Conservation (phyloP, 306 rosid genomes). For the Vigna unguiculata region DNA sequence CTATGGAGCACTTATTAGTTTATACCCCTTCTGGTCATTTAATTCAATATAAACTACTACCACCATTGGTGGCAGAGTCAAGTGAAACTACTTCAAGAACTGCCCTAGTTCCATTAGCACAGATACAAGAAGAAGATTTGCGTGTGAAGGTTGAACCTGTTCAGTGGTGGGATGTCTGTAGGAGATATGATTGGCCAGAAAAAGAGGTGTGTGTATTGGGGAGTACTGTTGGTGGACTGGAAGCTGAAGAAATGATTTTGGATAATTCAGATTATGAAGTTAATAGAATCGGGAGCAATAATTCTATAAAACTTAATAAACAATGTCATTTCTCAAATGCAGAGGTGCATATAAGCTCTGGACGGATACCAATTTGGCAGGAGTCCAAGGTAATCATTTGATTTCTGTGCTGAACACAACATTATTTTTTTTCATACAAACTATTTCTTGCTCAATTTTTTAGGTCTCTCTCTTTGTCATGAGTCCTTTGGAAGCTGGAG, state of each 20-base stretch:
- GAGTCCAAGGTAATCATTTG: constrained; percentile 71
- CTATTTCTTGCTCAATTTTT: constrained; percentile 34
- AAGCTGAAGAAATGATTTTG: constrained; percentile 51
- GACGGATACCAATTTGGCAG: constrained; percentile 91
- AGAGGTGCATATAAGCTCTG: constrained; percentile 85
- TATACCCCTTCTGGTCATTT: constrained; percentile 84
- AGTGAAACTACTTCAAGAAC: constrained; percentile 64
- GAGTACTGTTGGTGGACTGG: constrained; percentile 55
- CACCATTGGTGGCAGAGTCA: constrained; percentile 72
- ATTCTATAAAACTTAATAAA: constrained; percentile 52
- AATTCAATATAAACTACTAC: constrained; percentile 79
- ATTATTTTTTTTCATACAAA: constrained; percentile 37
- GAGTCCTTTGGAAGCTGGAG: constrained; percentile 58
- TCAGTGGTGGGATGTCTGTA: constrained; percentile 98
- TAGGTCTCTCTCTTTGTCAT: constrained; percentile 81
- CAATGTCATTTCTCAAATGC: constrained; percentile 81
- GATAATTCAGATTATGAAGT: constrained; percentile 67
- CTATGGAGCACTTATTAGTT: constrained; percentile 86
- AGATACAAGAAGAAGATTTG: constrained; percentile 81
- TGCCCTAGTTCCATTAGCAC: constrained; percentile 62
- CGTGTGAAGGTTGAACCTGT: constrained; percentile 91
- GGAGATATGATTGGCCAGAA: constrained; percentile 92
- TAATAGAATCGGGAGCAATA: constrained; percentile 54
- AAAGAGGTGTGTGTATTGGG: constrained; percentile 69
- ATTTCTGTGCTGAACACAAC: constrained; percentile 39